Evolutionary conservation across 2,329 filamentous ascomycete species (phyloP), one percentile per base, ranked within the genome.

Genomic region (Herpotrichia juniperi): DNA sequence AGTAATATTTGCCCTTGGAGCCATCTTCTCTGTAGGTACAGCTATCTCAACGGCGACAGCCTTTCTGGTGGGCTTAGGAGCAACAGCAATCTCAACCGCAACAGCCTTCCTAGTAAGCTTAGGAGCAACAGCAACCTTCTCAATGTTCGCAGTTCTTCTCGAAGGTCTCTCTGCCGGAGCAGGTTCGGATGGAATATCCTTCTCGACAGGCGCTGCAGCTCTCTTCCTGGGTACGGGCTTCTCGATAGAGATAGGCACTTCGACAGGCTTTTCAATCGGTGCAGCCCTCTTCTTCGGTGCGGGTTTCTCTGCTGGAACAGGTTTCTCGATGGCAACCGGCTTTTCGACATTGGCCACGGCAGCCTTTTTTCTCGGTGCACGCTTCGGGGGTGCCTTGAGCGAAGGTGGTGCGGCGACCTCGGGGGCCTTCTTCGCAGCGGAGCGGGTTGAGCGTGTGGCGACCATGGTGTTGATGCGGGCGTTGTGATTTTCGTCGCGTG

Each of bases 351-450:
- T 6, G 10, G 6, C n/a, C 21, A 37, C 16, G 24, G 35, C 14
- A 2, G 21, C 19, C 21, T 35, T 21, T 19, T 48, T 48, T 12
- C 28, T 31, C 3, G 28, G 19, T 5, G 28, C 31, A 16, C 44
- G 44, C 17, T 47, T 47, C 4, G 32, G 30, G 10, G 44, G 44
- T 11, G 44, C 44, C 31, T 47, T 47, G 19, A 39, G 44, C 32
- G 22, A 28, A 14, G 31, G 30, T 17, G 19, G 21, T 6, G 44
- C 21, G 21, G 32, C 32, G 22, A 21, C 28, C n/a, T 47, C 31
- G 3, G 44, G 28, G 7, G 32, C 32, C 44, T 47, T 26, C 25
- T 43, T 28, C 22, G 24, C 26, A 3, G 40, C 40, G 17, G 24
- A 31, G 14, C 28, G 9, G 28, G 9, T 31, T 9, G 28, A 31